phyloP scores from a whole-genome alignment of 176 grass and related monocot genomes.

The Melocanna baccifera region DNA sequence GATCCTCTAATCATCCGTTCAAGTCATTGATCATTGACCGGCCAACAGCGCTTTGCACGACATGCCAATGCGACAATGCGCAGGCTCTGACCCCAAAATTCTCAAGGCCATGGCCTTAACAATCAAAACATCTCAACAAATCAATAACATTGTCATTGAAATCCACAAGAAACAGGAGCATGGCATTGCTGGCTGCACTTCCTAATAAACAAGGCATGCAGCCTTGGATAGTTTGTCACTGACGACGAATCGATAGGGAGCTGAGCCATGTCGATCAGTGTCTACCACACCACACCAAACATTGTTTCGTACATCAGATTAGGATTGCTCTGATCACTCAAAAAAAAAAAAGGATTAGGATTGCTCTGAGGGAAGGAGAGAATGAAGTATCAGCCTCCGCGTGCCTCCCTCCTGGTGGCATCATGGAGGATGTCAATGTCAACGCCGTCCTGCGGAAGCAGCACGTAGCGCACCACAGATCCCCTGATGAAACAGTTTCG shows the following conservation, averaged over 20 bases:
- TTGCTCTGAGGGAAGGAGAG: neutral
- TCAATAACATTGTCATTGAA: neutral
- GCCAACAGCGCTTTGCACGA: neutral
- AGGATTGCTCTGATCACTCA: neutral
- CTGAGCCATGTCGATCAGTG: neutral
- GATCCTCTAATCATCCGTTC: neutral
- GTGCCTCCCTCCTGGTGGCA: slow-evolving; percentile 91
- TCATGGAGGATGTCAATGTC: slow-evolving; percentile 97
- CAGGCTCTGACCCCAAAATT: neutral
- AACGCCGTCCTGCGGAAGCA: slow-evolving; percentile 85
- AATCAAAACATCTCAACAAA: neutral
- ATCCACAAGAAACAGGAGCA: neutral
- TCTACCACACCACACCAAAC: slow-evolving; percentile 14
- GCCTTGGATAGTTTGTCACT: slow-evolving; percentile 19
- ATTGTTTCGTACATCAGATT: slow-evolving; percentile 19
- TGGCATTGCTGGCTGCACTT: neutral
- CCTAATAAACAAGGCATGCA: neutral
- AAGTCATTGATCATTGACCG: neutral
- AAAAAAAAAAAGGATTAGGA: too few relatives aligned
- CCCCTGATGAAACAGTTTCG: slow-evolving; percentile 97
- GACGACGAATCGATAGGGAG: neutral
- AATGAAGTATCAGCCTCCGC: slow-evolving; percentile 52
- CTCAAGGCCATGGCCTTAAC: neutral
- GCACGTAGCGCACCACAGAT: slow-evolving; percentile 92
- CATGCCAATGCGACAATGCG: neutral